Evolutionary conservation across 495 filamentous ascomycete genomes (phyloP).

Genomic region (Neurospora africana): DNA sequence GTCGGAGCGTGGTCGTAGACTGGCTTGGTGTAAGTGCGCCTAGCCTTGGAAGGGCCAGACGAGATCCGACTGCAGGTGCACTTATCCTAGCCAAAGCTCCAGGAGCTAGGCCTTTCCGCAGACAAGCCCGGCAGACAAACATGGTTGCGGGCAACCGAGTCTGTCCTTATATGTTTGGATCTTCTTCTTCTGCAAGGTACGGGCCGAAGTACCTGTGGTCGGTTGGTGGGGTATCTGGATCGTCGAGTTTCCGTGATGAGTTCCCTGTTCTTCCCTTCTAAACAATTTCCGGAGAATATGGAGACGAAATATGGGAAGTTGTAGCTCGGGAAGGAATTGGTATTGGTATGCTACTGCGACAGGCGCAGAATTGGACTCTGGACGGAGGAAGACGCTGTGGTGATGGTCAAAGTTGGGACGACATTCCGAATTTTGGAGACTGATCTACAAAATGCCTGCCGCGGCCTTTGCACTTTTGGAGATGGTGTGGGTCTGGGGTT

Average conservation of each 20-base stretch:
- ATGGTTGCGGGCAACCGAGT: slow-evolving; percentile 13
- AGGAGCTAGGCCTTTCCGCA: slow-evolving; percentile 13
- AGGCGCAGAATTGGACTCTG: not conserved
- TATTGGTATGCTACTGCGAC: not conserved
- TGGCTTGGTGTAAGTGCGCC: not conserved
- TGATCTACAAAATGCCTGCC: not conserved
- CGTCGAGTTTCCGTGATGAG: not conserved
- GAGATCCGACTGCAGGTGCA: not conserved
- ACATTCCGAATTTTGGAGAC: not conserved
- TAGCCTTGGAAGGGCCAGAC: not conserved
- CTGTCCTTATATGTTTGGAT: not conserved
- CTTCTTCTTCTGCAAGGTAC: not conserved
- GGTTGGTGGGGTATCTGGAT: not conserved
- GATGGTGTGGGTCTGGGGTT: not conserved
- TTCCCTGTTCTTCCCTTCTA: not conserved
- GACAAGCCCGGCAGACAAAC: slow-evolving; percentile 32
- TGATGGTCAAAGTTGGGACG: not conserved
- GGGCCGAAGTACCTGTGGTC: not conserved
- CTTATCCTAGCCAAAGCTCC: not conserved
- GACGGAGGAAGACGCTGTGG: not conserved
- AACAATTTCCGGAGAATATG: not conserved
- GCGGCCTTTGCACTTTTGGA: not conserved
- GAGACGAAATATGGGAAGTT: not conserved
- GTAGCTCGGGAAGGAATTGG: not conserved
- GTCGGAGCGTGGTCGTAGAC: not conserved